Base-by-base conservation (phyloP, 2,329 filamentous ascomycete species). In the Xylaria sp. region DNA sequence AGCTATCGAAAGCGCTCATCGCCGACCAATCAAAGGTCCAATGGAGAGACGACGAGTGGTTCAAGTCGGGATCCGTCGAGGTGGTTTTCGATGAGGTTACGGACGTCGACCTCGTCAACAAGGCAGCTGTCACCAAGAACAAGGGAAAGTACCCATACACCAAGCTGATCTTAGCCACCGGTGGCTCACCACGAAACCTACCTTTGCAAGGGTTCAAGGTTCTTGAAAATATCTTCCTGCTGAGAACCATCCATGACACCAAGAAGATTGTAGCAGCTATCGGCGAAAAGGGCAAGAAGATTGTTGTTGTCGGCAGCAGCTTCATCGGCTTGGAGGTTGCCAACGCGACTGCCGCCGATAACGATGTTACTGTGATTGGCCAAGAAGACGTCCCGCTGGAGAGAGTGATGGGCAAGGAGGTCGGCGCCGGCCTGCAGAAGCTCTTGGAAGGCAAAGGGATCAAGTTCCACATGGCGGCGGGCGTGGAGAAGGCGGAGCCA, bases 291-390 rank as follows among this genome's bases (percentile, higher is more conserved):
- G 86, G 85, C 54, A 97, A 96, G 81, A 97, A 96, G 73, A 86
- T 99, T 62, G 91, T 96, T 43, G 81, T 99, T 13, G 80, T 99
- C 49, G 94, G 94, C 39, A 93, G 89, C 54, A 96, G 91, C 0
- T 99, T 99, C 73, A 99, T 99, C 68, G 94, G 94, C 39, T 95
- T 99, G 90, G 94, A 99, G 73, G 84, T 95, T n/a, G 93, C 90
- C 57, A 94, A 92, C 60, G 88, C 95, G 0, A 87, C 89, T 0
- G 75, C 83, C 41, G 89, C 88, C 64, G 88, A 89, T 65, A 96
- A 99, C 71, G 76, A 87, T 7, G 92, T 99, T 16, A 89, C 89
- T 7, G 85, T 97, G 39, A 79, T 99, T 19, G 94, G 94, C 37
- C 93, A 92, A 89, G 92, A 96, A 69, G 85, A 84, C 54, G 85